Conservation (phyloP, 768 basidiomycete genomes). For the Phanerodontia chrysosporium region DNA sequence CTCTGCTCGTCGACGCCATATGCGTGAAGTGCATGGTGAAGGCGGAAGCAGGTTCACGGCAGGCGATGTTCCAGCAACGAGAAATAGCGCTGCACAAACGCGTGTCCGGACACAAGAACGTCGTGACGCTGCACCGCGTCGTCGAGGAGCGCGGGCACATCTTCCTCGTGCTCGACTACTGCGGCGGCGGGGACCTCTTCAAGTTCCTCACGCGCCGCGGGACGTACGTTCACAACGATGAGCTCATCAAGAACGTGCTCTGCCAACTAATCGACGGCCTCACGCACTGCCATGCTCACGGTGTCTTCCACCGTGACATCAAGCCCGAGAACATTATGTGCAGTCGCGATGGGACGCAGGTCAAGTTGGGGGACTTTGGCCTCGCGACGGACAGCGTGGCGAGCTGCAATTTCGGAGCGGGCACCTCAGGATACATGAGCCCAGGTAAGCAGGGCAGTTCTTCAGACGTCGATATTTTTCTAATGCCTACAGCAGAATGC, state of each 20-base stretch:
- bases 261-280: conserved; percentile 50
- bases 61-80: conserved; percentile 41
- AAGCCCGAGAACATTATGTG: conserved; percentile 50
- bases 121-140: conserved; percentile 58
- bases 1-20: conserved; percentile 10
- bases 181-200: conserved; percentile 39
- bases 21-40: conserved; percentile 25
- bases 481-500: conserved; percentile 15
- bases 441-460: conserved; percentile 20
- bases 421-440: conserved; percentile 23
- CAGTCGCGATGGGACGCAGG: conserved; percentile 33
- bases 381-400: conserved; percentile 16
- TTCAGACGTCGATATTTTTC: neutral
- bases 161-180: conserved; percentile 57
- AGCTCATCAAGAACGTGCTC: conserved; percentile 41
- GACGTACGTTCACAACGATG: conserved; percentile 38
- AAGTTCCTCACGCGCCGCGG: conserved; percentile 32
- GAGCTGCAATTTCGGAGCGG: conserved; percentile 20
- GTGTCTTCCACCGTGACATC: conserved; percentile 51
- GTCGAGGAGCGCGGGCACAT: conserved; percentile 46
- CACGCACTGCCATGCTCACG: conserved; percentile 41
- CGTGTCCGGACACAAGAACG: conserved; percentile 50
- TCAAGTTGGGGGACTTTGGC: conserved; percentile 44
- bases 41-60: conserved; percentile 11
- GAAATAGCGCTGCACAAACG: conserved; percentile 57